phyloP scores from a whole-genome alignment of 345 rosid genomes.

The Murraya koenigii region DNA sequence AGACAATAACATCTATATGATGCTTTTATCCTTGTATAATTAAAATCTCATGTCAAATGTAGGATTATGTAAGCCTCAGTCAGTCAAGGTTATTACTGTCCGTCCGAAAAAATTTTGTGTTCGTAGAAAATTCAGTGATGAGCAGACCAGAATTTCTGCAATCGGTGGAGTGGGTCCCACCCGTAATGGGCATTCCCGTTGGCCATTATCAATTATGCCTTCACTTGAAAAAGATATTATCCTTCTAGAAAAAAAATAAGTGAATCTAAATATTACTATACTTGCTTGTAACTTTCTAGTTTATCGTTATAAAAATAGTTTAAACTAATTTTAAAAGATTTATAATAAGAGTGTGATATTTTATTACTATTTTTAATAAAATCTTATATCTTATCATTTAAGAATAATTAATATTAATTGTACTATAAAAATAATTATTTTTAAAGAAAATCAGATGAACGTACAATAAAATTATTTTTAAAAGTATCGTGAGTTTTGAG shows the following conservation, averaged over 20 bases:
- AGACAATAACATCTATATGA: not conserved
- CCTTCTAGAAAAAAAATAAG: not conserved
- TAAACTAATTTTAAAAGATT: not conserved
- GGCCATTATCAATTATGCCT: not conserved
- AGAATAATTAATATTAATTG: too few relatives aligned
- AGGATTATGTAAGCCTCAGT: not conserved
- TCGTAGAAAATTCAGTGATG: not conserved
- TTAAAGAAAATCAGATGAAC: too few relatives aligned
- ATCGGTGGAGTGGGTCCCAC: not conserved
- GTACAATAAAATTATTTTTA: too few relatives aligned
- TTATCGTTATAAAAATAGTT: not conserved
- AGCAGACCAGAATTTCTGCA: not conserved
- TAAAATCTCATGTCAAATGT: not conserved
- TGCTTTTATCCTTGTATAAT: not conserved
- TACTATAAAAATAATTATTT: too few relatives aligned
- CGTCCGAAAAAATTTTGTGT: not conserved
- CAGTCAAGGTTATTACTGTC: not conserved
- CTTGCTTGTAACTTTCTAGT: not conserved
- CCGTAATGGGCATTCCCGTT: not conserved
- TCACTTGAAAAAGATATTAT: not conserved
- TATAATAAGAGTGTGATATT: too few relatives aligned
- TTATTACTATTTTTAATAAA: too few relatives aligned
- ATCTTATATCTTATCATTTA: too few relatives aligned
- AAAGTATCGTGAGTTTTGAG: too few relatives aligned
- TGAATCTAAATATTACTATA: not conserved